These are phyloP conservation scores for Pueraria montana DNA, from an alignment of 306 rosid genomes.

Conservation along the genomic window DNA sequence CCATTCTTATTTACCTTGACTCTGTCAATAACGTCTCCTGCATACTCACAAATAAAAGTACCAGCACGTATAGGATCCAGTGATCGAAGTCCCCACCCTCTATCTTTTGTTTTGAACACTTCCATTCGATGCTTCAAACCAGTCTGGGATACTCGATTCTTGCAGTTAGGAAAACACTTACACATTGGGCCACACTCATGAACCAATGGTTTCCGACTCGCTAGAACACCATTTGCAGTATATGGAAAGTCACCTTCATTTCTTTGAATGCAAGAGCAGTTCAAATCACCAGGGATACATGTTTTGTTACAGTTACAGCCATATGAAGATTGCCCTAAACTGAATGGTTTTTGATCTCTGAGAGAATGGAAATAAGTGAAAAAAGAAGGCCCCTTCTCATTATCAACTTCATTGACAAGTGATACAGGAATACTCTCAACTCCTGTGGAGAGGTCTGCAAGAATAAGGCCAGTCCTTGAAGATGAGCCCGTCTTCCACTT, in stretches of 20 bases:
- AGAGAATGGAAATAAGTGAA: constrained; percentile 67
- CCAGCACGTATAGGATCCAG: constrained; percentile 78
- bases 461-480: constrained; percentile 66
- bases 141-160: constrained; percentile 67
- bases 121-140: constrained; percentile 65
- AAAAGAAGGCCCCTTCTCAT: constrained; percentile 60
- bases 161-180: constrained; percentile 68
- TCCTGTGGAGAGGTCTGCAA: constrained; percentile 66
- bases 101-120: constrained; percentile 68
- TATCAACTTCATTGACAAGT: constrained; percentile 75
- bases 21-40: constrained; percentile 67
- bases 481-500: constrained; percentile 56
- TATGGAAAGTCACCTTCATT: constrained; percentile 75
- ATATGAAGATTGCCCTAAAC: constrained; percentile 48
- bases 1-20: constrained; percentile 41
- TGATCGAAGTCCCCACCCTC: constrained; percentile 82
- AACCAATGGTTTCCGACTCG: constrained; percentile 62
- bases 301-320: constrained; percentile 61
- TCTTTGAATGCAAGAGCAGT: constrained; percentile 68
- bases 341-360: constrained; percentile 54
- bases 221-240: constrained; percentile 61
- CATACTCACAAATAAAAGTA: constrained; percentile 73
- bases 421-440: constrained; percentile 67
- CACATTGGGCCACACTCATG: constrained; percentile 77
- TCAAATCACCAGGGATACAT: constrained; percentile 67